A percentile compares a stretch with the other conserved stretches of the same genome.
Evolutionary conservation across 2,329 filamentous ascomycete species (phyloP).

Genomic region (Aspergillus luchuensis): DNA sequence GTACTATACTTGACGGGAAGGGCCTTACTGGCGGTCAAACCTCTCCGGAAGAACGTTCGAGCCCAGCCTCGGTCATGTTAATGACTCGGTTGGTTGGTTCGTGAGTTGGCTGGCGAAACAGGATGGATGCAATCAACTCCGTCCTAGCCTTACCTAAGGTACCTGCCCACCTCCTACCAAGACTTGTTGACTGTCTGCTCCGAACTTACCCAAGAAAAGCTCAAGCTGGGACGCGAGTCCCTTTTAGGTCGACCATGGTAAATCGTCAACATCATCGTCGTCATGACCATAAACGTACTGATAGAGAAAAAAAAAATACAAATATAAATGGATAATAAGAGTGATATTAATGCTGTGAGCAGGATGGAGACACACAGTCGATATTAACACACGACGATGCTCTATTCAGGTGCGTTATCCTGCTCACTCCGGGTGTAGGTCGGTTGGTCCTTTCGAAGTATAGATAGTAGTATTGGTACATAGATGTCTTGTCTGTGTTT

Average conservation of each 20-base stretch:
- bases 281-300: not conserved
- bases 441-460: not conserved
- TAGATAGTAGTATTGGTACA: not conserved
- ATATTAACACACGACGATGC: not conserved
- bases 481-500: too few relatives aligned
- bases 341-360: not conserved
- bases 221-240: not conserved
- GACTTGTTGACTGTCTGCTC: not conserved
- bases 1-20: constrained; percentile 23
- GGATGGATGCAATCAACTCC: constrained; percentile 2
- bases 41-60: constrained; percentile 25
- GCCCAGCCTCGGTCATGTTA: constrained; percentile 17
- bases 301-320: too few relatives aligned
- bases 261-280: not conserved
- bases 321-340: not conserved
- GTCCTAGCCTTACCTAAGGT: constrained; percentile 1
- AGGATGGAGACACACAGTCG: not conserved
- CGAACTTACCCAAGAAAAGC: not conserved
- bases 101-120: constrained; percentile 11
- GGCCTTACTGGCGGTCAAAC: constrained; percentile 23
- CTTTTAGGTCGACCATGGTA: not conserved
- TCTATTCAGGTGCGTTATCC: not conserved
- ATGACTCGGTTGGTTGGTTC: constrained; percentile 16
- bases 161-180: not conserved
- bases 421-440: not conserved